A percentile compares a stretch with the other conserved stretches of the same genome.
These are phyloP conservation scores for Licmophora abbreviata DNA, from an alignment of 108 stramenopile genomes.

Conservation along the genomic window DNA sequence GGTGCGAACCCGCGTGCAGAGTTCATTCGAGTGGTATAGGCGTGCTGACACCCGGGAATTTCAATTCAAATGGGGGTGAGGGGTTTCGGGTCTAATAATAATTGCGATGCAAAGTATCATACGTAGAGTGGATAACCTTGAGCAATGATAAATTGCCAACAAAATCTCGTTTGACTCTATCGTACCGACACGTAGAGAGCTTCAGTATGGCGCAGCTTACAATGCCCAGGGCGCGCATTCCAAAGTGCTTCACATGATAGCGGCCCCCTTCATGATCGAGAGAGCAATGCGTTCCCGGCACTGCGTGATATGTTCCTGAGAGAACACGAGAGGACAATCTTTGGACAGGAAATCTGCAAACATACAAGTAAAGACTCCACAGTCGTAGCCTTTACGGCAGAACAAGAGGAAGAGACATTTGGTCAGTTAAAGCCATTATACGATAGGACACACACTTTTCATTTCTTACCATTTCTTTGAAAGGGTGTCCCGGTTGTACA, in stretches of 20 bases:
- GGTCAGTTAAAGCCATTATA: background rate
- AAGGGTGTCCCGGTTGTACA: constrained; percentile 52
- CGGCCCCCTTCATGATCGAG: constrained; percentile 74
- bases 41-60: background rate
- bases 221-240: too few species aligned
- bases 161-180: too few species aligned
- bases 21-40: constrained; percentile 42
- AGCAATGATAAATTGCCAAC: too few species aligned
- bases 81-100: too few species aligned
- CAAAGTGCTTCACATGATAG: constrained; percentile 61
- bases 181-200: too few species aligned
- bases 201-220: too few species aligned
- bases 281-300: constrained; percentile 80
- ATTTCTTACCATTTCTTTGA: constrained; percentile 78
- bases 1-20: constrained; percentile 49
- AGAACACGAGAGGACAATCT: constrained; percentile 64
- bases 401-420: constrained; percentile 3
- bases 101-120: too few species aligned
- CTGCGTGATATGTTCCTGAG: constrained; percentile 68
- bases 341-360: constrained; percentile 76
- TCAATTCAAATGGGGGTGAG: too few species aligned
- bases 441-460: background rate
- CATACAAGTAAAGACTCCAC: constrained; percentile 91
- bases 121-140: too few species aligned
- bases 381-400: constrained; percentile 56